Evolutionary conservation across 1,284 basidiomycete species (phyloP).

Genomic region (Sporisorium graminicola): DNA sequence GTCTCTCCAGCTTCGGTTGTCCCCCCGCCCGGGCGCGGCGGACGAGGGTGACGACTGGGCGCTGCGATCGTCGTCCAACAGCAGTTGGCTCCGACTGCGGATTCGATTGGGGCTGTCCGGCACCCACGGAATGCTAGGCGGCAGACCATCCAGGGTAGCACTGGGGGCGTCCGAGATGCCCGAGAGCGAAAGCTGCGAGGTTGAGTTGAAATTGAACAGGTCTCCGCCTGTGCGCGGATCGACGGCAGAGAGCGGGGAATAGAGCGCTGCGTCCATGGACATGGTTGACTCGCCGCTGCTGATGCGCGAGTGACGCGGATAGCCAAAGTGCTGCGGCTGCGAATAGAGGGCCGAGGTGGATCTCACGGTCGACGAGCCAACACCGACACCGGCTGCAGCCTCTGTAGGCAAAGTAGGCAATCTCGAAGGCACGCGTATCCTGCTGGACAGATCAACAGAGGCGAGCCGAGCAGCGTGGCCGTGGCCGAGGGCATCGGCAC

Average conservation of each 20-base stretch:
- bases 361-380: conserved; percentile 10
- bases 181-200: conserved; percentile 43
- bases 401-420: conserved; percentile 38
- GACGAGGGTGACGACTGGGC: conserved; percentile 40
- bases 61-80: conserved; percentile 45
- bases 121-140: conserved; percentile 39
- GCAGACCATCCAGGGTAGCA: conserved; percentile 36
- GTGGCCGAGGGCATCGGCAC: conserved; percentile 12
- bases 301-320: conserved; percentile 37
- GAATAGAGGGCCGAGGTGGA: conserved; percentile 31
- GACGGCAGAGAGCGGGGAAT: conserved; percentile 33
- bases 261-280: conserved; percentile 24
- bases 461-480: conserved; percentile 17
- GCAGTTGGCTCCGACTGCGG: conserved; percentile 25
- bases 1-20: conserved; percentile 34
- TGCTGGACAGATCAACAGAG: conserved; percentile 25
- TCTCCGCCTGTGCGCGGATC: conserved; percentile 21
- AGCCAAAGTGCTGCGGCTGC: conserved; percentile 17
- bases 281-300: conserved; percentile 37
- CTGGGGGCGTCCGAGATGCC: conserved; percentile 51
- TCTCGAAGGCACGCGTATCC: conserved; percentile 29
- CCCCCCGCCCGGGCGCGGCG: conserved; percentile 14
- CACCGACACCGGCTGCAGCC: conserved; percentile 5
- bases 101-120: conserved; percentile 28
- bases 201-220: conserved; percentile 38